These are phyloP conservation scores for Fusarium palustre DNA, from an alignment of 2,329 filamentous ascomycete species.

Conservation along the genomic window DNA sequence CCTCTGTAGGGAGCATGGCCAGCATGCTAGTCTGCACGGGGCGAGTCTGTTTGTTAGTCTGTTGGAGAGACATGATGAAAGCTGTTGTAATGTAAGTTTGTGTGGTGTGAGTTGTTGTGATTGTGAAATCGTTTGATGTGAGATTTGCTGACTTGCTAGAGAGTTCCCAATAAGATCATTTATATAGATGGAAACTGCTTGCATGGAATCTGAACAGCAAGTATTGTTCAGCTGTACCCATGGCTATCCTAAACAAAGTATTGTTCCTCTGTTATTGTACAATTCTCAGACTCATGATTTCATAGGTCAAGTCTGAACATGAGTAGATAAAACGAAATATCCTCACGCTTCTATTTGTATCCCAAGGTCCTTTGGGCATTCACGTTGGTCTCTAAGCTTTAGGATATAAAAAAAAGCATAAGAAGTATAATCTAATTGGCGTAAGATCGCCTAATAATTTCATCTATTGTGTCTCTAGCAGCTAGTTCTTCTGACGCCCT, in stretches of 20 bases:
- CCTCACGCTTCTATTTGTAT: neutral
- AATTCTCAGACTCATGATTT: too few species aligned
- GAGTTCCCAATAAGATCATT: neutral
- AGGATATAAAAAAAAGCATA: too few species aligned
- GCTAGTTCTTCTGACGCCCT: too few species aligned
- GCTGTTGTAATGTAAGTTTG: neutral
- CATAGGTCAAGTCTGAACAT: neutral
- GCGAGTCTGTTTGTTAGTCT: neutral
- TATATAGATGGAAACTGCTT: neutral
- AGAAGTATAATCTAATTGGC: too few species aligned
- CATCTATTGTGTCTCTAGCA: too few species aligned
- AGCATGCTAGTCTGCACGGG: neutral
- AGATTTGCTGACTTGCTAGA: neutral
- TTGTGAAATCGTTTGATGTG: neutral
- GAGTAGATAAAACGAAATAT: neutral
- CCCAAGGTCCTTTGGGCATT: too few species aligned
- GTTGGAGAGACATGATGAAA: neutral
- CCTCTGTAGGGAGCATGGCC: slow-evolving; percentile 6
- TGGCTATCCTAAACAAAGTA: neutral
- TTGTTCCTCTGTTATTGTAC: neutral
- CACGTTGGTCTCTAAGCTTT: too few species aligned
- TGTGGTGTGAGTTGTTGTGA: neutral
- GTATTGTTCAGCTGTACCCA: neutral
- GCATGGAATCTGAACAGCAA: neutral
- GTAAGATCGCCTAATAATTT: too few species aligned